phyloP scores from a whole-genome alignment of 2,329 filamentous ascomycete species.

The Colletotrichum ledebouriae region DNA sequence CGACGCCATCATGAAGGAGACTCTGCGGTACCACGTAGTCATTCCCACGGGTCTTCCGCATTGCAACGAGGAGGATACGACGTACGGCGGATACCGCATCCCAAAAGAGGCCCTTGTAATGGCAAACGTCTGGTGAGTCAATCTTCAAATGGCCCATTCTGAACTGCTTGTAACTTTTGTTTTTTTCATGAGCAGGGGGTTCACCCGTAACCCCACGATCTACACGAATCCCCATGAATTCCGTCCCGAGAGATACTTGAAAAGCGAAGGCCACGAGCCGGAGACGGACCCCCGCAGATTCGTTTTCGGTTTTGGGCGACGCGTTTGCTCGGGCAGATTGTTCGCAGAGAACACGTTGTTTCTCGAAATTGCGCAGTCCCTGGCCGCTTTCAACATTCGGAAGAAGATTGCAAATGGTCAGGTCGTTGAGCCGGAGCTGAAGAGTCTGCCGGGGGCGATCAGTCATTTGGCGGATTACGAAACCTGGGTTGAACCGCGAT shows the following conservation, averaged over 20 bases:
- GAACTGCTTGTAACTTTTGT: neutral
- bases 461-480: slow-evolving; percentile 21
- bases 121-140: slow-evolving; percentile 45
- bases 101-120: slow-evolving; percentile 39
- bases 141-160: accelerated
- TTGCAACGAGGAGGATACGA: slow-evolving; percentile 47
- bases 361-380: slow-evolving; percentile 53
- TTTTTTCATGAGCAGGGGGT: neutral
- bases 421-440: slow-evolving; percentile 46
- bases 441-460: slow-evolving; percentile 10
- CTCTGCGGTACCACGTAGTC: slow-evolving; percentile 67
- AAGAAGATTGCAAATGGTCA: slow-evolving; percentile 51
- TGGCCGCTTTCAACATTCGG: slow-evolving; percentile 62
- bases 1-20: slow-evolving; percentile 67
- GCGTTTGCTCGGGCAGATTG: slow-evolving; percentile 42
- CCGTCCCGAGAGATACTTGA: slow-evolving; percentile 51
- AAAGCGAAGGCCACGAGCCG: slow-evolving; percentile 20
- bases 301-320: slow-evolving; percentile 43
- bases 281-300: slow-evolving; percentile 24
- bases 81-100: slow-evolving; percentile 31
- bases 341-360: slow-evolving; percentile 42
- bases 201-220: slow-evolving; percentile 75
- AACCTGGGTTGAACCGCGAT: neutral
- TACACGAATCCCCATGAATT: slow-evolving; percentile 62
- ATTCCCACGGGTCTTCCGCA: slow-evolving; percentile 58